These are phyloP conservation scores for Arachnomyces sp. DNA, from an alignment of 2,329 filamentous ascomycete genomes.

Conservation along the genomic window DNA sequence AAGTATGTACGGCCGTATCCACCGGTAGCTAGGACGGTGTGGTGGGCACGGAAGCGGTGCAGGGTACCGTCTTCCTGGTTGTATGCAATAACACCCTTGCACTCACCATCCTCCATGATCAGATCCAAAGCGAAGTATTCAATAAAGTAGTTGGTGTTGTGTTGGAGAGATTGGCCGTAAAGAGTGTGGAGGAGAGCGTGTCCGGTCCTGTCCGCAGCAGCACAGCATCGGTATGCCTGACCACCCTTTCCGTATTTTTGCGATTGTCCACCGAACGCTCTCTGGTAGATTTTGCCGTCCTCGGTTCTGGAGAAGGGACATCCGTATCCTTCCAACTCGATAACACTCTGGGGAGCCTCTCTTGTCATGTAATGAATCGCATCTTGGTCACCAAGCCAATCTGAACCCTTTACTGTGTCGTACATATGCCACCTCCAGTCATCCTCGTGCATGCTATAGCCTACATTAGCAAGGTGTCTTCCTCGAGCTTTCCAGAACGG, in stretches of 20 bases:
- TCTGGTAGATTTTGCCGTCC: slow-evolving; percentile 48
- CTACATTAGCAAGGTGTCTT: slow-evolving; percentile 7
- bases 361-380: slow-evolving; percentile 54
- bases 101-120: slow-evolving; percentile 95
- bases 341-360: slow-evolving; percentile 46
- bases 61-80: slow-evolving; percentile 98
- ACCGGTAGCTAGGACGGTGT: slow-evolving; percentile 94
- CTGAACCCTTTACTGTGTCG: slow-evolving; percentile 50
- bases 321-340: slow-evolving; percentile 49
- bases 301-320: slow-evolving; percentile 42
- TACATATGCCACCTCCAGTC: slow-evolving; percentile 56
- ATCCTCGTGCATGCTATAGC: slow-evolving; percentile 42
- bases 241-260: slow-evolving; percentile 93
- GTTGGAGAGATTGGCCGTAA: slow-evolving; percentile 90
- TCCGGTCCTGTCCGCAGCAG: slow-evolving; percentile 90
- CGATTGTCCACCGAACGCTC: slow-evolving; percentile 95
- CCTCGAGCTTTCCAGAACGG: background rate
- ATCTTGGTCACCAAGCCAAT: slow-evolving; percentile 53
- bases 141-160: slow-evolving; percentile 99
- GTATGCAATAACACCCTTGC: slow-evolving; percentile 92
- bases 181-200: slow-evolving; percentile 97
- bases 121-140: slow-evolving; percentile 96
- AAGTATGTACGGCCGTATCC: slow-evolving; percentile 98
- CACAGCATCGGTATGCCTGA: slow-evolving; percentile 94
- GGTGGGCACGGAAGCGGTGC: slow-evolving; percentile 91